These are phyloP conservation scores for Tetragonia tetragonoides DNA, from an alignment of 148 eudicot species.

Conservation along the genomic window DNA sequence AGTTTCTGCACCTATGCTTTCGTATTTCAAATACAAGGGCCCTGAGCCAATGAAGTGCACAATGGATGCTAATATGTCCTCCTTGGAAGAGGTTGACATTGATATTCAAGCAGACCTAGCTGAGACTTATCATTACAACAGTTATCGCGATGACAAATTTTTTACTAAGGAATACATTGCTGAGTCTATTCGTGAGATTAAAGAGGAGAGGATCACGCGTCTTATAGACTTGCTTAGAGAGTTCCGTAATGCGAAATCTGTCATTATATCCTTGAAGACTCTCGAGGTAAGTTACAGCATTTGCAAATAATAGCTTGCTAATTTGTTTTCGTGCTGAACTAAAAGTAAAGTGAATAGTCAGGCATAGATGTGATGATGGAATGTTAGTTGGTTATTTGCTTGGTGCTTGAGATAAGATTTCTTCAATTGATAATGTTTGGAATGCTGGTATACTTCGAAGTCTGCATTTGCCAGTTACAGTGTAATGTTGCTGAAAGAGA, in stretches of 20 bases:
- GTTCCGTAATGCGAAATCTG: neutral
- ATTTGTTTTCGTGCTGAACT: neutral
- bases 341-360: neutral
- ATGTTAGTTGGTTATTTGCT: neutral
- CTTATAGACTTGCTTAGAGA: neutral
- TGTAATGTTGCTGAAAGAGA: neutral
- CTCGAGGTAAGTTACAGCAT: neutral
- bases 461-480: neutral
- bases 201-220: neutral
- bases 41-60: neutral
- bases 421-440: too few relatives aligned
- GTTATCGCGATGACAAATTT: neutral
- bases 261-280: neutral
- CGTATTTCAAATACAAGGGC: neutral
- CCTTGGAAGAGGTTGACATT: slow-evolving; percentile 2
- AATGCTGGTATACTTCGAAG: neutral
- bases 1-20: slow-evolving; percentile 1
- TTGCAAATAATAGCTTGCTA: neutral
- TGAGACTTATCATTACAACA: neutral
- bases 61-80: neutral
- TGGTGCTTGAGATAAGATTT: neutral
- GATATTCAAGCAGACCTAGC: neutral
- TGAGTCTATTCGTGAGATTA: neutral
- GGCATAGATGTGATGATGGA: neutral
- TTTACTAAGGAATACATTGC: neutral